Percentiles rank a stretch among this genome's conserved stretches.
Evolutionary conservation across 164 flowering plant species (phyloP).

Genomic region (Nelumbo lutea): DNA sequence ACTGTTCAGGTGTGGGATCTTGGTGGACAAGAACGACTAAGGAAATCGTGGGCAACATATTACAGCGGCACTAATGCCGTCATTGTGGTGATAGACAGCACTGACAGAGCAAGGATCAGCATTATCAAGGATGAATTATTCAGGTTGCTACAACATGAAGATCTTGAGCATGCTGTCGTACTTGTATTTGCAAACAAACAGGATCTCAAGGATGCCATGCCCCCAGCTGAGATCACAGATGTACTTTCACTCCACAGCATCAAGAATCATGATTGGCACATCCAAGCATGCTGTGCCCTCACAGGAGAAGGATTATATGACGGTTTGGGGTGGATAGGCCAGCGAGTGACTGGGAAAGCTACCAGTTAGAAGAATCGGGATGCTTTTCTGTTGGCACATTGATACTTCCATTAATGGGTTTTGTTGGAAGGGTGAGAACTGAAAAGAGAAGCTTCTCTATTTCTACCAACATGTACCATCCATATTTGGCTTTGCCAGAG

Average conservation of each 20-base stretch:
- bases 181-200: constrained; percentile 91
- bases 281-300: constrained; percentile 87
- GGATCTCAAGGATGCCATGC: constrained; percentile 90
- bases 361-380: constrained; percentile 27
- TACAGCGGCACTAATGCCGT: constrained; percentile 92
- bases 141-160: constrained; percentile 78
- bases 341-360: constrained; percentile 68
- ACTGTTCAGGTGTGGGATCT: constrained; percentile 77
- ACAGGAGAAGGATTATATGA: constrained; percentile 85
- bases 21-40: constrained; percentile 89
- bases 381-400: too few species aligned
- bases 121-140: constrained; percentile 92
- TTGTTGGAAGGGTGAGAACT: neutral
- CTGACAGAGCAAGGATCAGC: constrained; percentile 78
- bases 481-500: neutral
- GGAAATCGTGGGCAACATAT: constrained; percentile 97
- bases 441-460: neutral
- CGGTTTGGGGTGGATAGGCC: constrained; percentile 90
- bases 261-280: constrained; percentile 95
- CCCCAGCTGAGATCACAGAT: constrained; percentile 87
- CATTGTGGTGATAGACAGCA: constrained; percentile 89
- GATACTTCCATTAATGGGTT: neutral
- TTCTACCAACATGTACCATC: neutral
- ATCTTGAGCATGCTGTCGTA: constrained; percentile 64
- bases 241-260: constrained; percentile 89